phyloP scores from a whole-genome alignment of 192 early-diverging fungal genomes.

The Linnemannia exigua region DNA sequence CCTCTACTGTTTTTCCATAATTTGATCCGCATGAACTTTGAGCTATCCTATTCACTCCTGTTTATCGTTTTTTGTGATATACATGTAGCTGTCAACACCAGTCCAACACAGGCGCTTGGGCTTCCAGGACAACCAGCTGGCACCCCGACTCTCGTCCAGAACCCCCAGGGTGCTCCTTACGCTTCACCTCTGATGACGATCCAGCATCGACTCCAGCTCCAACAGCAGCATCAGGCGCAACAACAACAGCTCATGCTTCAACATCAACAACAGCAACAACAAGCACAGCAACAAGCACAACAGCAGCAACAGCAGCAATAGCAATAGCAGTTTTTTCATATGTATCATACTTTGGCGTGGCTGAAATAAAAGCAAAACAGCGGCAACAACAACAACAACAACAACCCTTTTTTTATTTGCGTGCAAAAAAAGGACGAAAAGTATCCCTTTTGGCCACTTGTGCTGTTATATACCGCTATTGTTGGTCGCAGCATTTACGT shows the following conservation, averaged over 20 bases:
- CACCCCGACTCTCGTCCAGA: slow-evolving; percentile 17
- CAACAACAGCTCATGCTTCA: slow-evolving; percentile 19
- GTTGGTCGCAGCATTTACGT: too few species aligned
- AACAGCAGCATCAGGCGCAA: slow-evolving; percentile 22
- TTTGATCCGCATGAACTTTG: background rate
- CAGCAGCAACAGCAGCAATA: slow-evolving; percentile 42
- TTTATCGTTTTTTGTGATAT: slow-evolving; percentile 4
- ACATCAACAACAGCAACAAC: slow-evolving; percentile 39
- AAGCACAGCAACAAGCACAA: slow-evolving; percentile 31
- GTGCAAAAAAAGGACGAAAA: background rate
- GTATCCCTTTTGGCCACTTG: too few species aligned
- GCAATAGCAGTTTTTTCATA: slow-evolving; percentile 20
- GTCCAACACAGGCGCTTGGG: slow-evolving; percentile 35
- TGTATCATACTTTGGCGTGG: background rate
- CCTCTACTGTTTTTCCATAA: background rate
- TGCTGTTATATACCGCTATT: too few species aligned
- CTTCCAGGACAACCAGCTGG: slow-evolving; percentile 26
- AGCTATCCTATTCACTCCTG: background rate
- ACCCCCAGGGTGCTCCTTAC: slow-evolving; percentile 20
- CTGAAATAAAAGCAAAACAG: background rate
- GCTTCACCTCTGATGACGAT: slow-evolving; percentile 21
- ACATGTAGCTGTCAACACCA: slow-evolving; percentile 15
- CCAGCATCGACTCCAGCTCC: slow-evolving; percentile 39
- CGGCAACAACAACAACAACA: too few species aligned
- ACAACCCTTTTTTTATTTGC: background rate